phyloP scores from a whole-genome alignment of 495 filamentous ascomycete species.

The Haplographium delicatum region DNA sequence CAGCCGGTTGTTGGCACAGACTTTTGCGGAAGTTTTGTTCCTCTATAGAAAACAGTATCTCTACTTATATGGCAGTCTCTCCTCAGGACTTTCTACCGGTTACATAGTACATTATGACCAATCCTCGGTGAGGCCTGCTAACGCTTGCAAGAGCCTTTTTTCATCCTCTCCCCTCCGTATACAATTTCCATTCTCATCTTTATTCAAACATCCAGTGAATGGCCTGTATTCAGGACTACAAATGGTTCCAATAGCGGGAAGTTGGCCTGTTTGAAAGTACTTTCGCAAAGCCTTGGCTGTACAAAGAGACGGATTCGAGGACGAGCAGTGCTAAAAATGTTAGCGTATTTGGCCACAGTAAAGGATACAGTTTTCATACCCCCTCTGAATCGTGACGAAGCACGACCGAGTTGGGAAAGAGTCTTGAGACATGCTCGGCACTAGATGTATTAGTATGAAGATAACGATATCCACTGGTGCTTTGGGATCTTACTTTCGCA shows the following conservation, averaged over 20 bases:
- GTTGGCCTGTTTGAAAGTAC: slow-evolving; percentile 21
- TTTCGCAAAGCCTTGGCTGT: slow-evolving; percentile 12
- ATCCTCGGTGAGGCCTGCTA: too few species aligned
- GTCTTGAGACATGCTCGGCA: background rate
- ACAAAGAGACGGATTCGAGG: slow-evolving; percentile 16
- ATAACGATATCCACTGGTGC: too few species aligned
- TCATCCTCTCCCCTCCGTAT: too few species aligned
- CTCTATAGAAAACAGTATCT: too few species aligned
- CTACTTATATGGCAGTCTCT: too few species aligned
- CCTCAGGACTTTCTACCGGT: too few species aligned
- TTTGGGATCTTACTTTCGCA: slow-evolving; percentile 6
- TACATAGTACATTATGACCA: too few species aligned
- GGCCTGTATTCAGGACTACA: slow-evolving; percentile 8
- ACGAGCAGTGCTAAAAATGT: slow-evolving; percentile 18
- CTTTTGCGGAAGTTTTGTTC: too few species aligned
- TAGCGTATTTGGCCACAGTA: background rate
- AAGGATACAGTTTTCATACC: background rate
- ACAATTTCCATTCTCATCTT: too few species aligned
- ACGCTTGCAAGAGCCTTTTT: too few species aligned
- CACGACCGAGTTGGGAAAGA: slow-evolving; percentile 13
- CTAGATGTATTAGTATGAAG: background rate
- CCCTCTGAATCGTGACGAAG: slow-evolving; percentile 11
- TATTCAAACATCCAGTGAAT: too few species aligned
- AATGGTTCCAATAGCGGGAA: slow-evolving; percentile 13
- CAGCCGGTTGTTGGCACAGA: too few species aligned